Percentiles rank a stretch among this genome's conserved stretches.
phyloP scores from a whole-genome alignment of 2,329 filamentous ascomycete species.

The Xylaria polymorpha region DNA sequence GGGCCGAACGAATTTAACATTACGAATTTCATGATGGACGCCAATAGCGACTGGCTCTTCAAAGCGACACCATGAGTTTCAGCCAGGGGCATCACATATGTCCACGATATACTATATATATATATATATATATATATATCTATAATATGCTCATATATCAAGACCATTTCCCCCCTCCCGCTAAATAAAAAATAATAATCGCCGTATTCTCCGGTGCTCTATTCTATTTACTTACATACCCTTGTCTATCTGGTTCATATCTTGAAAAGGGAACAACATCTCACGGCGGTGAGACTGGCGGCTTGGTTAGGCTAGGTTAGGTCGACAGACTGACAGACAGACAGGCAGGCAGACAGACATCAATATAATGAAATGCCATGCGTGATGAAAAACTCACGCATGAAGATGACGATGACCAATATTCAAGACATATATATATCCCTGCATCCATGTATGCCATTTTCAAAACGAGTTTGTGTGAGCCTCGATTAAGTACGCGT shows the following conservation, averaged over 20 bases:
- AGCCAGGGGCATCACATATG: not conserved
- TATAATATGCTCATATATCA: not conserved
- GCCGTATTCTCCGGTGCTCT: too few relatives aligned
- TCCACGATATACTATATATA: too few relatives aligned
- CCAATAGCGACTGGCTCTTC: slow-evolving; percentile 79
- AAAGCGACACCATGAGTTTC: slow-evolving; percentile 54
- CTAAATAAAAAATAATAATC: not conserved
- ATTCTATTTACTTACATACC: too few relatives aligned
- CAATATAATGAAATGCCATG: not conserved
- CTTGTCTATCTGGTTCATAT: not conserved
- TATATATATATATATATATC: not conserved
- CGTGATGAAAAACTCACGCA: not conserved
- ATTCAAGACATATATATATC: not conserved
- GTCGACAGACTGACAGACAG: not conserved
- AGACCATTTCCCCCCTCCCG: not conserved
- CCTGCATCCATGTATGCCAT: not conserved
- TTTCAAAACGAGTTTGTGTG: not conserved
- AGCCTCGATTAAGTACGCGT: not conserved
- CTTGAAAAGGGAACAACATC: not conserved
- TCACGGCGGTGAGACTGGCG: not conserved
- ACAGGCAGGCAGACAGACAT: not conserved
- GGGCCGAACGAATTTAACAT: slow-evolving; percentile 76
- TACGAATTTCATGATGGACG: slow-evolving; percentile 81
- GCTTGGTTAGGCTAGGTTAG: not conserved
- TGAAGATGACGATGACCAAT: not conserved